Conservation (phyloP, 495 filamentous ascomycete genomes). For the Penicillium malachiteum region DNA sequence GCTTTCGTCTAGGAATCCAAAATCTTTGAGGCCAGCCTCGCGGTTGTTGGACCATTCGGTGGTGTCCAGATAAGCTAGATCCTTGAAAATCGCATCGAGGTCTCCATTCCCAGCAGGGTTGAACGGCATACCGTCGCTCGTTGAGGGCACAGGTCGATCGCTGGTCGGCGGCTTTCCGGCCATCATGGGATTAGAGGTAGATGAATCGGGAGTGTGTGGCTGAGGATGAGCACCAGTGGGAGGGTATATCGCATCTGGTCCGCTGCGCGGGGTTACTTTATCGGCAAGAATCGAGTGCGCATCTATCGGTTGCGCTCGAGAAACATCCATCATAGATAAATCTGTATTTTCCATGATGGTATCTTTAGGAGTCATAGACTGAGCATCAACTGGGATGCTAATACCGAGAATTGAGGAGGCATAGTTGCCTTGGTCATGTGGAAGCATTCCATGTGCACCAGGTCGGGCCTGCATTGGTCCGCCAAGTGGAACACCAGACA, state of each 20-base stretch:
- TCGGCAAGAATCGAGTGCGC: constrained; percentile 13
- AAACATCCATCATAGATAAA: constrained; percentile 24
- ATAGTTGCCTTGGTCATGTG: constrained; percentile 18
- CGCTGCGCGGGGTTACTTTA: constrained; percentile 28
- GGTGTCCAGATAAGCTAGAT: constrained; percentile 61
- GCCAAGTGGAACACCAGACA: constrained; percentile 1
- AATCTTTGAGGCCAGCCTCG: constrained; percentile 56
- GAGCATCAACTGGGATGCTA: constrained; percentile 37
- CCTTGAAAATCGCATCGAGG: constrained; percentile 60
- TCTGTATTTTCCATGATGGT: constrained; percentile 35
- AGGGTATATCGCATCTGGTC: constrained; percentile 26
- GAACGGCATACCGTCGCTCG: constrained; percentile 17
- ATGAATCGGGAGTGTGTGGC: constrained; percentile 33
- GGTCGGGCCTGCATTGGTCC: constrained; percentile 6
- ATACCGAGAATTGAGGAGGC: constrained; percentile 39
- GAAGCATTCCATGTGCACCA: not conserved
- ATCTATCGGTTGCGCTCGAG: constrained; percentile 20
- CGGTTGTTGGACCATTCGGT: constrained; percentile 55
- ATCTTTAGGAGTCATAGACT: constrained; percentile 40
- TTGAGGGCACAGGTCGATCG: constrained; percentile 17
- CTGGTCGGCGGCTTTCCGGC: constrained; percentile 10
- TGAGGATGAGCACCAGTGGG: constrained; percentile 22
- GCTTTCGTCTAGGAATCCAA: constrained; percentile 56
- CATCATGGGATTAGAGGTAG: constrained; percentile 27
- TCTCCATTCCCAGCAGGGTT: constrained; percentile 26